These are phyloP conservation scores for Kwoniella europaea DNA, from an alignment of 768 basidiomycete genomes.

Conservation along the genomic window DNA sequence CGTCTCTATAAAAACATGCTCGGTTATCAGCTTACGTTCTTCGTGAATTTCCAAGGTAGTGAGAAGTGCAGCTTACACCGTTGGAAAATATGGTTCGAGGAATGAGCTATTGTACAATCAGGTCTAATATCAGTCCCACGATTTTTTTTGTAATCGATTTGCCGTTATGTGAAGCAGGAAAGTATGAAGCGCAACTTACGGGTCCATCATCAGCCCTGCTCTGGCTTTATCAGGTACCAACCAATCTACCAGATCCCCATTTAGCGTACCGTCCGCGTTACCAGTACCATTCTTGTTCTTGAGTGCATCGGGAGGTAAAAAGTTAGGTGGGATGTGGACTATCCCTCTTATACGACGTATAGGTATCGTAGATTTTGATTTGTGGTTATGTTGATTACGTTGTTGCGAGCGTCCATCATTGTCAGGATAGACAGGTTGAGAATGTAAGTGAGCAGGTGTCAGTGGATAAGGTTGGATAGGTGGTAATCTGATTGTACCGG, in stretches of 20 bases:
- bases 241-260: constrained; percentile 13
- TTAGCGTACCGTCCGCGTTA: neutral
- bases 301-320: constrained; percentile 25
- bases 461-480: constrained; percentile 7
- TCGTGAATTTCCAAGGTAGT: neutral
- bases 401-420: too few relatives aligned
- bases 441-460: neutral
- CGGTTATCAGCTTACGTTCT: constrained; percentile 2
- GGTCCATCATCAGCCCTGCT: constrained; percentile 42
- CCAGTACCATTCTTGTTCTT: constrained; percentile 9
- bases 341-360: constrained; percentile 7
- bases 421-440: neutral
- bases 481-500: constrained; percentile 4
- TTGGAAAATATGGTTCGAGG: constrained; percentile 45
- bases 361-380: neutral
- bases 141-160: too few relatives aligned
- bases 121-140: neutral
- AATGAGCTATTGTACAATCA: constrained; percentile 22
- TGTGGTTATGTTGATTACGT: neutral
- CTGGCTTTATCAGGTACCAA: constrained; percentile 24
- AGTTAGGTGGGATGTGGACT: constrained; percentile 26
- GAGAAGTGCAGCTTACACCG: constrained; percentile 22
- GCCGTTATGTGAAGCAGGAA: neutral
- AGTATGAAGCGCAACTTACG: constrained; percentile 24
- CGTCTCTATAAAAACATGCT: constrained; percentile 27